phyloP scores from a whole-genome alignment of 73 alveolate species.

The Symbiodinium pilosum region DNA sequence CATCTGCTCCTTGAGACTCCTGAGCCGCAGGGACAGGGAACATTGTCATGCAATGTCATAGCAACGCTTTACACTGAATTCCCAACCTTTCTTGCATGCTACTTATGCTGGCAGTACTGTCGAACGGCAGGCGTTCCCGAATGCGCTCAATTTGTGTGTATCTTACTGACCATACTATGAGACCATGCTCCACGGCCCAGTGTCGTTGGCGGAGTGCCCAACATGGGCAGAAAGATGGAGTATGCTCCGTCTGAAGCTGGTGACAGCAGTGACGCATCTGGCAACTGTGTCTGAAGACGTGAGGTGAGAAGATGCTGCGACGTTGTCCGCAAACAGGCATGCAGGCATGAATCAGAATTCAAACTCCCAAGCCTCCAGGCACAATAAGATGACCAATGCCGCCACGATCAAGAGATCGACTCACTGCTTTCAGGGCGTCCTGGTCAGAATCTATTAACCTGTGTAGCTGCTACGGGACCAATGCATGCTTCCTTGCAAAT shows the following conservation, averaged over 20 bases:
- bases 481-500: too few species aligned
- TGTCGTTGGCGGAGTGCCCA: not conserved
- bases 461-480: too few species aligned
- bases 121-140: too few species aligned
- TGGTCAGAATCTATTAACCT: too few species aligned
- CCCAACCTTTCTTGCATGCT: not conserved
- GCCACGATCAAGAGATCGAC: not conserved
- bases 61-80: too few species aligned
- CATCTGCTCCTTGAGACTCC: not conserved
- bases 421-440: not conserved
- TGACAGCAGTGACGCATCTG: not conserved
- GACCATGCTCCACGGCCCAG: too few species aligned
- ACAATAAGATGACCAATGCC: not conserved
- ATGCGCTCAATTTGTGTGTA: too few species aligned
- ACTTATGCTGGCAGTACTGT: too few species aligned
- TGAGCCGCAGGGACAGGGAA: too few species aligned
- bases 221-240: not conserved
- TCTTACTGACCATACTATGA: too few species aligned
- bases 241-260: not conserved
- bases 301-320: not conserved
- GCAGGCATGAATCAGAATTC: not conserved
- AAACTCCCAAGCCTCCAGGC: constrained; percentile 19
- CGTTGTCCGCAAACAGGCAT: not conserved
- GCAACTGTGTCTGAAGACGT: not conserved
- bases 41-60: too few species aligned